Evolutionary conservation across 768 basidiomycete genomes (phyloP).

Genomic region (Galerina marginata): DNA sequence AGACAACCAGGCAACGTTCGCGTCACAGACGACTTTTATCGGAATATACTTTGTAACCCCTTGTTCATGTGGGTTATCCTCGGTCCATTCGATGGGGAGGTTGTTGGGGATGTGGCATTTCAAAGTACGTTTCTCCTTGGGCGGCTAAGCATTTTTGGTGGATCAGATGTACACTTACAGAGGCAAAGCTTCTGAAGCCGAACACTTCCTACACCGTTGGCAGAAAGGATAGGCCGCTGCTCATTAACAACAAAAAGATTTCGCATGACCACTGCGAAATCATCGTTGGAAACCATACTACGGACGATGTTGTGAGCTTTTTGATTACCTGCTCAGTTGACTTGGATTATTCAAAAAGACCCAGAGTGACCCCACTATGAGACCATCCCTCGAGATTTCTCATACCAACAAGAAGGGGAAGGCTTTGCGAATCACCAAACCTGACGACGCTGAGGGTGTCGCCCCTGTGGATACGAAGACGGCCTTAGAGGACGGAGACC

Average conservation of each 20-base stretch:
- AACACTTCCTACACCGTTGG: conserved; percentile 60
- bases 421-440: conserved; percentile 46
- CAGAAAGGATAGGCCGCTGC: conserved; percentile 56
- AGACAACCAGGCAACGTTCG: no score
- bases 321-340: not conserved
- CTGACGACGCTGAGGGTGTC: conserved; percentile 35
- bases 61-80: conserved; percentile 21
- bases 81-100: conserved; percentile 25
- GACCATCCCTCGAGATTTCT: conserved; percentile 54
- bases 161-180: conserved; percentile 18
- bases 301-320: conserved; percentile 60
- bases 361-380: conserved; percentile 54
- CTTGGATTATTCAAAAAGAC: not conserved
- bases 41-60: no score
- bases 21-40: no score
- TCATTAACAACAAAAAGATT: conserved; percentile 65
- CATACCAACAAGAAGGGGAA: conserved; percentile 58
- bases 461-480: conserved; percentile 29
- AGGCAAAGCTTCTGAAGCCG: conserved; percentile 66
- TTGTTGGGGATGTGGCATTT: conserved; percentile 11
- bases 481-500: conserved; percentile 51
- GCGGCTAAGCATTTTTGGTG: not conserved
- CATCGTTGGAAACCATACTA: conserved; percentile 54
- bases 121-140: conserved; percentile 18
- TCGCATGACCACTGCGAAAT: conserved; percentile 68